Base-by-base conservation (phyloP, 768 basidiomycete species). In the Lyophyllum semitale region DNA sequence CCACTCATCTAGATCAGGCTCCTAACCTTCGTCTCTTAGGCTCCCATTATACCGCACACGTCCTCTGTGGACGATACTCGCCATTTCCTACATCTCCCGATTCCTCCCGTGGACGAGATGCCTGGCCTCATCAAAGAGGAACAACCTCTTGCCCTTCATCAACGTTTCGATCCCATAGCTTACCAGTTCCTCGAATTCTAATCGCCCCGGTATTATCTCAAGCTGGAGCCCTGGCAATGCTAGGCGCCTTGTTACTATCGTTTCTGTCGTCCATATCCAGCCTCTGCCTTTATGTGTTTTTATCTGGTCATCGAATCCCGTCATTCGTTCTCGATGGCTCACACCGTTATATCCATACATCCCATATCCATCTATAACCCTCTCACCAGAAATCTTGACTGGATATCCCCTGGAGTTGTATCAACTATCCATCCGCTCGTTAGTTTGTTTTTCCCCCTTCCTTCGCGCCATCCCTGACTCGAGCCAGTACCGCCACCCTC, bases 21-120 rank as follows among this genome's bases (percentile, higher is more conserved):
- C 53, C 60, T n/a, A 26, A 62, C 53, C 52, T 35, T 51, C 51
- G 53, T 20, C 38, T 61, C 44, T 40, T 62, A 93, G 91, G 92
- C 93, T 35, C 91, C 91, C 22, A 94, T 94, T 63, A 84, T 93
- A 54, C 93, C 93, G 2, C 84, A 88, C 58, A 88, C 89, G 1
- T 82, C 88, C 8, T 87, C 88, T 8, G 73, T 84, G 27, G 92
- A 93, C 58, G 93, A 94, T 66, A 93, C 89, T 20, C 87, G 91
- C 11, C 91, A 95, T 68, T 94, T 94, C 73, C 79, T 91, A 42
- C 87, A 87, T 51, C 81, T 90, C 11, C 89, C 90, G 2, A 77
- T 88, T n/a, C 91, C 90, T 27, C 77, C 84, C 33, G 62, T 80
- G n/a, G 85, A 87, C 51, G 89, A 92, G 56, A 90, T 93, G 67